phyloP scores from a whole-genome alignment of 305 asterid species.

The Fraxinus albicans region DNA sequence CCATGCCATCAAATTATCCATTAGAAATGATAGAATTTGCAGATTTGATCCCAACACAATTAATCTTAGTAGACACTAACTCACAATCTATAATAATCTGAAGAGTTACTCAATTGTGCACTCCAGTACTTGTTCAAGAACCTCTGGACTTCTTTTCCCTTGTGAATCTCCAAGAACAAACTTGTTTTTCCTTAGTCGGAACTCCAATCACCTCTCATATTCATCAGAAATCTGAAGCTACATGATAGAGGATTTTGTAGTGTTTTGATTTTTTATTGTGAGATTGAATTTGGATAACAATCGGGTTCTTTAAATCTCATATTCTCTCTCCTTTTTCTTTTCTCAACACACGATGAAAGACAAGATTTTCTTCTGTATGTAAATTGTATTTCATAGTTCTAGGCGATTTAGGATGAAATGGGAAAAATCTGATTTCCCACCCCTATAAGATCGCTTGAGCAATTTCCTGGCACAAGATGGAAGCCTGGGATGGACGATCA shows the following conservation, averaged over 20 bases:
- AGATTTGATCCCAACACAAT: no score
- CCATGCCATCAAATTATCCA: not conserved
- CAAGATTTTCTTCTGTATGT: not conserved
- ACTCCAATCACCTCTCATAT: not conserved
- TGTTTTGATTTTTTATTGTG: not conserved
- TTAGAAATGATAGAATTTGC: not conserved
- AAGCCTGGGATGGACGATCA: not conserved
- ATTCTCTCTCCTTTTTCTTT: not conserved
- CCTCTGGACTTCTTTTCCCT: not conserved
- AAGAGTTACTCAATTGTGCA: not conserved
- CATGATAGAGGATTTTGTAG: not conserved
- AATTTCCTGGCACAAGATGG: not conserved
- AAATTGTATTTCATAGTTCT: not conserved
- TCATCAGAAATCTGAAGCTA: not conserved
- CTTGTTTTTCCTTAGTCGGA: not conserved
- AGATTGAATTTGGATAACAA: not conserved
- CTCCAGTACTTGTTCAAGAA: not conserved
- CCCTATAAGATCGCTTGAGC: not conserved
- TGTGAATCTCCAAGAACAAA: not conserved
- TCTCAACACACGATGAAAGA: not conserved
- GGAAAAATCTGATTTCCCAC: not conserved
- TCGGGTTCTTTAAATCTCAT: not conserved
- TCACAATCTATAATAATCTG: not conserved
- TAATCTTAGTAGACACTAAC: not conserved
- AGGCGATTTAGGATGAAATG: not conserved